phyloP scores from a whole-genome alignment of 768 basidiomycete genomes.

The Xerocomellus dryophilus region DNA sequence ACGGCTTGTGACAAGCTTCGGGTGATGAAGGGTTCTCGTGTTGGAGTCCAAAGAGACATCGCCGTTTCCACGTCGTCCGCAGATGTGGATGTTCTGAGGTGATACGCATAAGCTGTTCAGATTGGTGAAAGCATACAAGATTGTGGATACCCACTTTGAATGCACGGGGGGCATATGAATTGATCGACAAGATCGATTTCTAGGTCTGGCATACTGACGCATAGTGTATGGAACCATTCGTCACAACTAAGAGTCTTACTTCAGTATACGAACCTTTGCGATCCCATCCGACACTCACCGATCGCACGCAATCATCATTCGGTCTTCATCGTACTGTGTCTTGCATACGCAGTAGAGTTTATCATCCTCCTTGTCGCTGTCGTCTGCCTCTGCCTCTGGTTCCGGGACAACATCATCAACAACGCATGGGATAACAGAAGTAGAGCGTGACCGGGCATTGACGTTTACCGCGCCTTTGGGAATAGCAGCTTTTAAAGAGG shows the following conservation, averaged over 20 bases:
- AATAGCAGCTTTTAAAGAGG: slow-evolving; percentile 15
- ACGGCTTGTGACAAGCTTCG: slow-evolving; percentile 75
- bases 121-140: slow-evolving; percentile 1
- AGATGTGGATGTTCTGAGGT: slow-evolving; percentile 55
- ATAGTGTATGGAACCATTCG: slow-evolving; percentile 91
- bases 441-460: slow-evolving; percentile 59
- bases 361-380: slow-evolving; percentile 39
- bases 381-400: slow-evolving; percentile 49
- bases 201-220: slow-evolving; percentile 76
- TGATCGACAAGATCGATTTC: slow-evolving; percentile 88
- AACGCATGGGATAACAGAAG: slow-evolving; percentile 60
- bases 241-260: slow-evolving; percentile 61
- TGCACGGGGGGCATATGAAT: slow-evolving; percentile 84
- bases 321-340: slow-evolving; percentile 82
- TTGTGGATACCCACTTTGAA: slow-evolving; percentile 61
- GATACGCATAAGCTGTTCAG: not conserved
- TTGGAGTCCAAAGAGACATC: slow-evolving; percentile 68
- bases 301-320: slow-evolving; percentile 92
- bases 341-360: slow-evolving; percentile 88
- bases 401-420: slow-evolving; percentile 45
- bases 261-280: not conserved
- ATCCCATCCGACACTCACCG: slow-evolving; percentile 46
- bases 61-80: slow-evolving; percentile 74
- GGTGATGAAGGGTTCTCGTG: slow-evolving; percentile 60
- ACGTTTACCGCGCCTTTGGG: slow-evolving; percentile 27